These are phyloP conservation scores for Wickerhamomyces silvicola DNA, from an alignment of 805 yeast genomes.

Conservation along the genomic window DNA sequence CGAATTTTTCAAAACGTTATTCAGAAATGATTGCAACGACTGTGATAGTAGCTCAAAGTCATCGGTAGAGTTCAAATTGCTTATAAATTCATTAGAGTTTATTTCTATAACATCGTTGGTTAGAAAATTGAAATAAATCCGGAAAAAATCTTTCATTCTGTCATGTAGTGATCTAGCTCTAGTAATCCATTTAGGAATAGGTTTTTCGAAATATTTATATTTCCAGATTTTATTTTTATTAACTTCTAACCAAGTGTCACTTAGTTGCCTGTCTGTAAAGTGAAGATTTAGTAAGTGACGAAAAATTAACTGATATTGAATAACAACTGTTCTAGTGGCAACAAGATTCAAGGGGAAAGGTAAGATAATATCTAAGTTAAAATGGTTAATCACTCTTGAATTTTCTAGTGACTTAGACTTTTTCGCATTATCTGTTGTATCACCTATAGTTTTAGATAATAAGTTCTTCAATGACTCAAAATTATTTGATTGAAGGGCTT, in stretches of 20 bases:
- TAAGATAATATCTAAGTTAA: constrained; percentile 51
- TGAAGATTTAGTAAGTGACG: constrained; percentile 63
- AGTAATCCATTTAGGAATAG: constrained; percentile 46
- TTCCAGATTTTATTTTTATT: constrained; percentile 64
- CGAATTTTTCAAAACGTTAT: constrained; percentile 58
- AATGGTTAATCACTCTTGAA: constrained; percentile 40
- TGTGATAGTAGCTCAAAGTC: constrained; percentile 38
- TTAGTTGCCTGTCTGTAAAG: constrained; percentile 52
- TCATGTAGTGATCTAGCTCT: constrained; percentile 49
- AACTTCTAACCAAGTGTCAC: constrained; percentile 67
- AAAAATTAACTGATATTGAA: constrained; percentile 75
- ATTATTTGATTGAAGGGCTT: constrained; percentile 39
- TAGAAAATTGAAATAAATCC: constrained; percentile 48
- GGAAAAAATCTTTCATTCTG: constrained; percentile 44
- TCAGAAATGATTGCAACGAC: constrained; percentile 51
- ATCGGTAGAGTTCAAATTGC: constrained; percentile 20
- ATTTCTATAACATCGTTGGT: constrained; percentile 53
- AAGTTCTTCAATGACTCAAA: constrained; percentile 37
- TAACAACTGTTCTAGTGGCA: constrained; percentile 59
- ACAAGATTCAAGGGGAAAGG: constrained; percentile 87
- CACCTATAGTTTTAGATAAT: constrained; percentile 34
- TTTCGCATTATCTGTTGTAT: constrained; percentile 7
- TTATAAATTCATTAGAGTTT: constrained; percentile 40
- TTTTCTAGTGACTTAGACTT: constrained; percentile 25
- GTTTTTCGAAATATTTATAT: constrained; percentile 34